Evolutionary conservation across 208 protist species (phyloP), one percentile per base, ranked within the genome.

Genomic region (Leishmania turanica): DNA sequence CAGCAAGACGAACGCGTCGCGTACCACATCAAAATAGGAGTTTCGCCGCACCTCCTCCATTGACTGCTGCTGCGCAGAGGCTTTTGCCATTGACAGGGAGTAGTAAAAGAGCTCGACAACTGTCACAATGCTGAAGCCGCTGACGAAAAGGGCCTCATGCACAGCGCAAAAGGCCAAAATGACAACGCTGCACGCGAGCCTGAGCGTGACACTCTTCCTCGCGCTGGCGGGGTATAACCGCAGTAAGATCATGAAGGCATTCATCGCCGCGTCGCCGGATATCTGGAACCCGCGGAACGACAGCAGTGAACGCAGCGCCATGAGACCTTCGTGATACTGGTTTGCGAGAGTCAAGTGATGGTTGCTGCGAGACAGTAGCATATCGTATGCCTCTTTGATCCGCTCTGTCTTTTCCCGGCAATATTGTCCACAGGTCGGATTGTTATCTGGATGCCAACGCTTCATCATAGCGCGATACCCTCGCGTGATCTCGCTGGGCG

Each of bases 221-320:
- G 53, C 77, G 3, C 51, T 82, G 1, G 60, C 4, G 37, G 80
- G 77, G 45, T 78, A 64, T 17, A 87, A 11, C 1, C 70, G 71
- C 31, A 54, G 53, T 15, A 91, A 31, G 19, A 91, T 75, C 73
- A 87, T 83, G 77, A 88, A 90, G 24, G 95, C 66, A 56, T 89
- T 84, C 82, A 93, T 86, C 40, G 92, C 91, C 17, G 94, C 88
- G 78, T 87, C 82, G 56, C 84, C 86, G 7, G 92, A 89, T 47
- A 96, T 96, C n/a, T 82, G 75, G 77, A 95, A 96, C 3, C 93
- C 78, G 24, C 93, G 90, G 69, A 96, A 96, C n/a, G 91, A 91
- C 42, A 97, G 78, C 42, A 96, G 60, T 1, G 90, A 94, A 1
- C 92, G 87, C 53, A 97, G 78, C 71, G 94, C 84, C 68, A 87